These are phyloP conservation scores for Tetrahymena thermophila DNA, from an alignment of 73 alveolate genomes.

Conservation along the genomic window DNA sequence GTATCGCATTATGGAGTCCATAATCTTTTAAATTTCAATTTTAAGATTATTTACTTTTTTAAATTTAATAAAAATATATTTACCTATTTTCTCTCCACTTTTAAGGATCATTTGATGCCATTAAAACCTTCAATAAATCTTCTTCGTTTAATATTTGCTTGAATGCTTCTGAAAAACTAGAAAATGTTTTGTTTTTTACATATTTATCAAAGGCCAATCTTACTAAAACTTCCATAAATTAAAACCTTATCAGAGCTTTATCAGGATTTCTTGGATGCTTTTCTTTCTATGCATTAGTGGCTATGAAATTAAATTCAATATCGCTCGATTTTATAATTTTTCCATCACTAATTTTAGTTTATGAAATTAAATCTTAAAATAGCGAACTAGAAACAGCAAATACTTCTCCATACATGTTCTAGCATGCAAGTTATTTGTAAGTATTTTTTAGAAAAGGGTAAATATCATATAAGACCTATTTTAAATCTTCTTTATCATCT, in stretches of 20 bases:
- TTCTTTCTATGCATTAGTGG: not conserved
- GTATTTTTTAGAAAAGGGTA: not conserved
- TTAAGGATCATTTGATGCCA: not conserved
- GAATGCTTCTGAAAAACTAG: not conserved
- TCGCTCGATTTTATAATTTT: not conserved
- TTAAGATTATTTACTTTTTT: not conserved
- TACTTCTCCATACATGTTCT: conserved; percentile 8
- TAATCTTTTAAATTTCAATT: not conserved
- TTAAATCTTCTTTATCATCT: conserved; percentile 2
- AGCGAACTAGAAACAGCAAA: conserved; percentile 32
- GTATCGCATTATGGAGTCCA: not conserved
- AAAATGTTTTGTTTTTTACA: not conserved
- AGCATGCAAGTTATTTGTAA: conserved; percentile 23
- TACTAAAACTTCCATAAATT: conserved; percentile 4
- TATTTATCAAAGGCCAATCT: conserved; percentile 18
- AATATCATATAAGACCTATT: not conserved
- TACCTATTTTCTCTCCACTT: not conserved
- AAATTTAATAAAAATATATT: not conserved
- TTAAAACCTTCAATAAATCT: not conserved
- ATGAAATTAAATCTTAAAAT: conserved; percentile 13
- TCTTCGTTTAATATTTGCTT: not conserved
- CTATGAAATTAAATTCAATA: conserved; percentile 4
- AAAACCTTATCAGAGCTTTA: not conserved
- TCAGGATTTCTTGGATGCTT: conserved; percentile 13
- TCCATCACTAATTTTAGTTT: not conserved